Conservation (phyloP, 2,329 filamentous ascomycete genomes). For the Aspergillus sp. region DNA sequence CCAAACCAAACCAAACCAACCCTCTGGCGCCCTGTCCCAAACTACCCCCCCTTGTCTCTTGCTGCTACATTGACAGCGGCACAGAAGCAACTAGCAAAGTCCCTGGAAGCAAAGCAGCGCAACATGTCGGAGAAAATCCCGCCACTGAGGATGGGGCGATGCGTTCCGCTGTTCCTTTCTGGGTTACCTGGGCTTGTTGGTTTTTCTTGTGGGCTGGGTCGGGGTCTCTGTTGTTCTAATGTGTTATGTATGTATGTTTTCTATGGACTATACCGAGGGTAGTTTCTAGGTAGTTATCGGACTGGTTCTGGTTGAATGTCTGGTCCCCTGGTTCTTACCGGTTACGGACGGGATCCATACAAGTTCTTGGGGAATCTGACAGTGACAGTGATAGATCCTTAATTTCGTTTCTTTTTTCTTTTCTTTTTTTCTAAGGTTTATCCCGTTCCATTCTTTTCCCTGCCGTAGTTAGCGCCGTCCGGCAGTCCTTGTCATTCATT, state of each 20-base stretch:
- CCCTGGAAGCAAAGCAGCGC: conserved; percentile 6
- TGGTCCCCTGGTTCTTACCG: no score
- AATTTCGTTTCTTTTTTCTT: background rate
- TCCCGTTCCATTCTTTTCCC: no score
- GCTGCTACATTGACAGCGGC: conserved; percentile 9
- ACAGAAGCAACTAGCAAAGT: background rate
- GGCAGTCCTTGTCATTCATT: background rate
- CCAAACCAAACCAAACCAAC: background rate
- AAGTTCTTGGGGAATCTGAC: background rate
- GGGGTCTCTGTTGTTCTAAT: no score
- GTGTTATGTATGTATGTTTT: no score
- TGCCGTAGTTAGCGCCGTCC: background rate
- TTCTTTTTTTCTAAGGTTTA: background rate
- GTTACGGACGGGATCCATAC: background rate
- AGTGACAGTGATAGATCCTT: background rate
- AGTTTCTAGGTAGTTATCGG: no score
- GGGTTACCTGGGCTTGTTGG: background rate
- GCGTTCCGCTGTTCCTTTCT: background rate
- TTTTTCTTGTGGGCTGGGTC: no score
- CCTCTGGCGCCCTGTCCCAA: no score
- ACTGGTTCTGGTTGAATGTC: no score
- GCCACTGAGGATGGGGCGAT: background rate
- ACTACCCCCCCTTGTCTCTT: background rate
- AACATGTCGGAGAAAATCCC: conserved; percentile 14
- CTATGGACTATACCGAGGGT: no score